A percentile compares a stretch with the other conserved stretches of the same genome.
Conservation (phyloP, 2,329 filamentous ascomycete species). For the Colletotrichum cereale region DNA sequence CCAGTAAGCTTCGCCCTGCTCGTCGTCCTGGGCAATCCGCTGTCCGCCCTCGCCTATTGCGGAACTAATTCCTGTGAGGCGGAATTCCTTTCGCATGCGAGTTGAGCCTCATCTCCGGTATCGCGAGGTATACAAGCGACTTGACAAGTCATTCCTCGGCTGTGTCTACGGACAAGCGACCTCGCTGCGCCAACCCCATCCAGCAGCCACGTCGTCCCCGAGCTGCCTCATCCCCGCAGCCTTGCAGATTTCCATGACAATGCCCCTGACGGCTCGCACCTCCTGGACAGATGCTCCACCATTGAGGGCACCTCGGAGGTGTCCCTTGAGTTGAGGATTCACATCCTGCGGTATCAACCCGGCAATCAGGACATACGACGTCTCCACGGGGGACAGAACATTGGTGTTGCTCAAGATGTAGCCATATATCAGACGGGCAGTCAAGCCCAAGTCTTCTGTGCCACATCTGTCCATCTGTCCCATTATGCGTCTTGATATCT, state of each 20-base stretch:
- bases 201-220: slow-evolving; percentile 48
- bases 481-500: slow-evolving; percentile 61
- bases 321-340: slow-evolving; percentile 66
- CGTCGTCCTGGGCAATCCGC: not conserved
- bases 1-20: slow-evolving; percentile 13
- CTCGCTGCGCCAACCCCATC: slow-evolving; percentile 61
- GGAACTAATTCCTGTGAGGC: slow-evolving; percentile 30
- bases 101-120: slow-evolving; percentile 20
- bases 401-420: slow-evolving; percentile 61
- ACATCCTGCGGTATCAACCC: slow-evolving; percentile 65
- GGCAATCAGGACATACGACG: slow-evolving; percentile 64
- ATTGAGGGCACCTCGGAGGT: slow-evolving; percentile 63
- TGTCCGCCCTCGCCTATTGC: slow-evolving; percentile 22
- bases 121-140: not conserved
- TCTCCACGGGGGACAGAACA: slow-evolving; percentile 60
- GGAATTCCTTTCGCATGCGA: not conserved
- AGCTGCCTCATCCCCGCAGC: slow-evolving; percentile 60
- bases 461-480: slow-evolving; percentile 61
- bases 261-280: slow-evolving; percentile 60
- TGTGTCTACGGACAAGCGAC: slow-evolving; percentile 53
- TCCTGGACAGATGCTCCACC: slow-evolving; percentile 62
- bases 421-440: slow-evolving; percentile 62
- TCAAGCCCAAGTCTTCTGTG: slow-evolving; percentile 62
- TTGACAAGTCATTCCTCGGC: not conserved
- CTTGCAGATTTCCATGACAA: slow-evolving; percentile 60